Base-by-base conservation (phyloP, 108 stramenopile species). In the Pseudonitzschia multiseries region DNA sequence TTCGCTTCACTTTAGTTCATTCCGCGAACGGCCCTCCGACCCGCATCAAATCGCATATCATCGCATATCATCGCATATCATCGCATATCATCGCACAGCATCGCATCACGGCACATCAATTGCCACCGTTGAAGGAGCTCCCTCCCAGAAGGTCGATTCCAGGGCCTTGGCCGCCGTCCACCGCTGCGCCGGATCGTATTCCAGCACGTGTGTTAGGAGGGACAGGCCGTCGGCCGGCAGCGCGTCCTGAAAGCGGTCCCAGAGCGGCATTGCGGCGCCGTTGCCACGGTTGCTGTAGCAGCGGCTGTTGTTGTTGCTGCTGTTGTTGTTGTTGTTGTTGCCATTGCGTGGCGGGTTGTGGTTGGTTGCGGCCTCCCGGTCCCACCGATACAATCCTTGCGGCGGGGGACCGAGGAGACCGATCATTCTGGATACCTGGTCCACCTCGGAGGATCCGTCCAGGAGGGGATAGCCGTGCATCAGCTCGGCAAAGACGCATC, bases 401-500 rank as follows among this genome's bases (percentile, higher is more conserved):
- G 69, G 79, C 4, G 86, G 92, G 24, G 72, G 66, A 31, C 92
- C 92, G 22, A 93, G 67, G 48, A 81, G 74, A 32, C 78, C 73
- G 36, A 91, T 72, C 64, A 96, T 94, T 70, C 84, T 92, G 28
- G 81, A 63, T 22, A 96, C 28, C 67, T 96, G 96, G 41, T 93
- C 92, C 51, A 90, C 32, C 74, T 96, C 95, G 42, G 76, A 81
- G 65, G 70, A 83, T 12, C 94, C 95, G 79, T 84, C 83, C 22
- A 95, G 83, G 14, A 96, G 75, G 4, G 96, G 94, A 59, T 62
- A 75, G 0, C 93, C 95, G 51, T 77, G 70, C n/a, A 93, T 57
- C 44, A 98, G 77, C 74, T 98, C 97, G 12, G 88, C 92, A 64
- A 96, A 68, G n/a, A 94, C 80, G 77, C 95, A 96, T 1, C 97